These are phyloP conservation scores for Powellomyces hirtus DNA, from an alignment of 192 early-diverging fungal species.

Conservation along the genomic window DNA sequence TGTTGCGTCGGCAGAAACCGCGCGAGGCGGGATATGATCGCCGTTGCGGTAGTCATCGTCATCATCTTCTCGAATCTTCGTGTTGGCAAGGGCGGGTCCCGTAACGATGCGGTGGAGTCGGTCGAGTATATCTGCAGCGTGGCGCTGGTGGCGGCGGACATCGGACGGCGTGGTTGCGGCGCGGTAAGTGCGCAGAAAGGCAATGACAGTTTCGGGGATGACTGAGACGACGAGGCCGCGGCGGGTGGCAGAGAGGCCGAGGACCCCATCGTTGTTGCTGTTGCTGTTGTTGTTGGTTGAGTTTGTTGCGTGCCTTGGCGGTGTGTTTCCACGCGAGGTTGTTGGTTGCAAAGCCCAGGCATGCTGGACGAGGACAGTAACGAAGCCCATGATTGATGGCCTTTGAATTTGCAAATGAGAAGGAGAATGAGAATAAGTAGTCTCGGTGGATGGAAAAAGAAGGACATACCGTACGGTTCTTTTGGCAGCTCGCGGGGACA, in stretches of 20 bases:
- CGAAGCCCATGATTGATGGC: slow-evolving; percentile 6
- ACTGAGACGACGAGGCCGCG: not conserved
- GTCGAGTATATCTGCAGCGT: slow-evolving; percentile 4
- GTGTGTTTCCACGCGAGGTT: not conserved
- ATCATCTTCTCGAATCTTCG: not conserved
- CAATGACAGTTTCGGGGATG: not conserved
- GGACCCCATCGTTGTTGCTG: not conserved
- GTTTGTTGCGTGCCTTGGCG: not conserved
- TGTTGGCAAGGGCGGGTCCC: slow-evolving; percentile 3
- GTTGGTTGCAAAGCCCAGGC: slow-evolving; percentile 46
- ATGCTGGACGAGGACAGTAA: slow-evolving; percentile 47
- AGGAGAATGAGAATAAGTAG: too few relatives aligned
- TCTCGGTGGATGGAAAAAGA: too few relatives aligned
- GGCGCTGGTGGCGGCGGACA: not conserved
- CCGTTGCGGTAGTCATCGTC: not conserved
- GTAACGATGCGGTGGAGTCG: slow-evolving; percentile 2
- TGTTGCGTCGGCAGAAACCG: not conserved
- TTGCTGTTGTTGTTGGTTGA: not conserved
- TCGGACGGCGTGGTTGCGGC: not conserved
- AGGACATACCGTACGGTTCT: too few relatives aligned
- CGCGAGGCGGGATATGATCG: not conserved
- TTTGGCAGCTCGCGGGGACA: too few relatives aligned
- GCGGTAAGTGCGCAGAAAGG: not conserved
- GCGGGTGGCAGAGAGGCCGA: not conserved
- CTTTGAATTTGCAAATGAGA: too few relatives aligned